Evolutionary conservation across 441 rosid genomes (phyloP).

Genomic region (Macaranga tanarius): DNA sequence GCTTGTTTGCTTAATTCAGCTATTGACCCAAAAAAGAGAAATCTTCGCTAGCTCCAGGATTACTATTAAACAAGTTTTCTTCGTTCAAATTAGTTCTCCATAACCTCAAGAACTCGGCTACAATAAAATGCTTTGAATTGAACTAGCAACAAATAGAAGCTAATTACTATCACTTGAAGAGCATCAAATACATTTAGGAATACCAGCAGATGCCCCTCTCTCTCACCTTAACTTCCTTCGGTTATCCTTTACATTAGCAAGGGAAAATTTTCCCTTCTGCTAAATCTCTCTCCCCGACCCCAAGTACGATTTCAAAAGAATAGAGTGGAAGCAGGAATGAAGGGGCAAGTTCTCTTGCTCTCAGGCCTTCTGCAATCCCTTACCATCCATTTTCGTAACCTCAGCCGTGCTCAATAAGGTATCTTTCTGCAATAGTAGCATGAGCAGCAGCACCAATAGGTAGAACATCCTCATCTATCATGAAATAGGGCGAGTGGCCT

Average conservation of each 20-base stretch:
- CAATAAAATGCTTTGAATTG: background rate
- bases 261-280: background rate
- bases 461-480: conserved; percentile 82
- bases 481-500: conserved; percentile 78
- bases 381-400: background rate
- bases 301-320: background rate
- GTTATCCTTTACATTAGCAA: background rate
- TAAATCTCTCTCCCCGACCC: background rate
- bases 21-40: too few species aligned
- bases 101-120: background rate
- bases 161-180: conserved; percentile 1
- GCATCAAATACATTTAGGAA: background rate
- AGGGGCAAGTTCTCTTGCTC: conserved; percentile 12
- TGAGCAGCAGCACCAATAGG: conserved; percentile 83
- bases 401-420: conserved; percentile 51
- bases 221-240: too few species aligned
- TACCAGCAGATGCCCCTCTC: background rate
- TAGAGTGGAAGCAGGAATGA: conserved; percentile 2
- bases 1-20: too few species aligned
- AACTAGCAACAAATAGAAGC: background rate
- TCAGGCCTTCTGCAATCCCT: background rate
- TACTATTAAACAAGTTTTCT: too few species aligned
- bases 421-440: conserved; percentile 79
- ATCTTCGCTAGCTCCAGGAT: too few species aligned
- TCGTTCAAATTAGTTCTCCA: too few species aligned